Conservation (phyloP, 495 filamentous ascomycete species). For the Pyronema omphalodes region DNA sequence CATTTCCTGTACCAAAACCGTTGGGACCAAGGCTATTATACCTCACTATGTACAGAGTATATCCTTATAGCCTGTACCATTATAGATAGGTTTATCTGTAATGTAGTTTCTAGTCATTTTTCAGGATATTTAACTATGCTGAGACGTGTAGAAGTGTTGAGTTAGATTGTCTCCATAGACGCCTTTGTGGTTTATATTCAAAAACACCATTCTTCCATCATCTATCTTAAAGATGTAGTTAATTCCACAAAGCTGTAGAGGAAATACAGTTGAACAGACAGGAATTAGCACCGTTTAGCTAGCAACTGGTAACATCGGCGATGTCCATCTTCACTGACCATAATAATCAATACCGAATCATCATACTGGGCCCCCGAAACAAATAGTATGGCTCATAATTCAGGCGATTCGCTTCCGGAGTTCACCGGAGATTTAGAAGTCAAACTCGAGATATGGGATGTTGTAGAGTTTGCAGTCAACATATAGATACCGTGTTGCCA, state of each 20-base stretch:
- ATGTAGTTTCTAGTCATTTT: too few relatives aligned
- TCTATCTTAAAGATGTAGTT: constrained; percentile 10
- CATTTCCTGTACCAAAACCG: too few relatives aligned
- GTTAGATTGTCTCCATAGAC: background rate
- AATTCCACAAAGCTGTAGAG: too few relatives aligned
- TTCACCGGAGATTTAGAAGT: background rate
- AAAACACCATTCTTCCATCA: background rate
- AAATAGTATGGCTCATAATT: background rate
- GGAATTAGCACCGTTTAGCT: background rate
- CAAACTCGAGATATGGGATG: constrained; percentile 3
- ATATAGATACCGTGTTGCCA: background rate
- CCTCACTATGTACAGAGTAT: too few relatives aligned
- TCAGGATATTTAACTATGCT: too few relatives aligned
- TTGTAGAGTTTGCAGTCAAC: background rate
- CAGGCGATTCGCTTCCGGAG: background rate
- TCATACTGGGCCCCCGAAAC: background rate
- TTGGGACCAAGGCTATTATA: too few relatives aligned
- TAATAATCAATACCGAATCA: background rate
- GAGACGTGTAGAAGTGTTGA: too few relatives aligned
- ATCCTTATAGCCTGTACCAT: too few relatives aligned
- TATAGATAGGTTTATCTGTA: too few relatives aligned
- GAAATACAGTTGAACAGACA: background rate
- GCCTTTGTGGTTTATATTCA: background rate
- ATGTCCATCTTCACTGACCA: constrained; percentile 11
- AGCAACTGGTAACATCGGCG: constrained; percentile 3